Evolutionary conservation across 2,329 filamentous ascomycete species (phyloP), one percentile per base, ranked within the genome.

Genomic region (Trichoderma pleuroti): DNA sequence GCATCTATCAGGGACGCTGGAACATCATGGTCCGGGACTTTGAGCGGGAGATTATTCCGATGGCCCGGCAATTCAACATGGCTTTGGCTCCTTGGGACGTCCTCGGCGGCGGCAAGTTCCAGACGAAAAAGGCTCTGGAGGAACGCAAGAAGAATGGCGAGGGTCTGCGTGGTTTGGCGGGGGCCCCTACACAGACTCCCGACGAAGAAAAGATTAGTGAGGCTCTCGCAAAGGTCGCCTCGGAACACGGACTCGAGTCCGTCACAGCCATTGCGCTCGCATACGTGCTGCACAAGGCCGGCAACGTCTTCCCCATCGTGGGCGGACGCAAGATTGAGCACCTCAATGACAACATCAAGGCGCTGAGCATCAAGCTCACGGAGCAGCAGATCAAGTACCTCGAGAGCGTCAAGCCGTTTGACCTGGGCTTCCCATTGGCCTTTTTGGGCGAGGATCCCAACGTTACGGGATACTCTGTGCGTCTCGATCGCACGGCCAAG

Each of bases 301-400:
- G 87, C 0, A 85, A 89, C 74, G 85, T 90, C 6, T 88, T 89
- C 75, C 89, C 89, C 0, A 86, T 91, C 36, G 81, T 90, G 9
- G 89, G 88, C 5, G 86, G 86, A 0, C 82, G 88, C 5, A 90
- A 87, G 74, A 77, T 90, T 24, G 85, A 88, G 70, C 88, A 91
- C 76, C 77, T 91, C n/a, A 83, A 87, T 72, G 84, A 83, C 71
- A 91, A 90, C 73, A 88, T 91, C 73, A 82, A 86, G 72, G 86
- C 86, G 0, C 78, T 91, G 28, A 81, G 80, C 5, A 78, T 90
- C 71, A 79, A 83, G 68, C 79, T 91, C 26, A 84, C 82, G 0
- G 75, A 81, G 1, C 81, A 86, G 74, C 86, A 91, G 62, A 84
- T 91, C 28, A 77, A 84, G 26, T 82, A 85, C 70, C 84, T 91